Base-by-base conservation (phyloP, 2,329 filamentous ascomycete genomes). In the Exserohilum rostratum region DNA sequence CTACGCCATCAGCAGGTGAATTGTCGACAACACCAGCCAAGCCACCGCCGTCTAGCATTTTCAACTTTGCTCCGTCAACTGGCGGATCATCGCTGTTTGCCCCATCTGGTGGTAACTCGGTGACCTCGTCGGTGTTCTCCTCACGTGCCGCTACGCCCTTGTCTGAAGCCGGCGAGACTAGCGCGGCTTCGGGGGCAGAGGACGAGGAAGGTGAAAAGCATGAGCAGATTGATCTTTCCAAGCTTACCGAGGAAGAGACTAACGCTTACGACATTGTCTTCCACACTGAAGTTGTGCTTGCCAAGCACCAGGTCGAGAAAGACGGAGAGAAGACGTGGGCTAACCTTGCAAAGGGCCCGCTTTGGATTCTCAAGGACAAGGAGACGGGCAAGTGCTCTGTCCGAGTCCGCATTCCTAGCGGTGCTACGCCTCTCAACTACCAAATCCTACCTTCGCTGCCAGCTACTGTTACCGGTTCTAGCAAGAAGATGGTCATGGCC, bases 351-450 rank as follows among this genome's bases (percentile, higher is more conserved):
- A 68, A 65, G 25, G 74, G 72, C 11, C 68, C 69, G 3, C 55
- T 76, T 3, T 73, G 69, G 61, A 70, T 76, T 25, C 65, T 76
- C 38, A 72, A 71, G 57, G 67, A 73, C 55, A 76, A 75, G 50
- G 58, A 65, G 38, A 69, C 62, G 18, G 68, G 66, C 35, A 71
- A 68, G 35, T 67, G 66, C 44, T 60, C 73, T 27, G 57, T 75
- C 11, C 67, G 73, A 10, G 66, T 75, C 31, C 72, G 73, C 45
- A 62, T 71, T 12, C 57, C 66, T 11, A 70, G 64, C 39, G 74
- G 74, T 12, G 57, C 59, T 2, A 69, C 66, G 2, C 63, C 67
- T 5, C 57, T 75, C 40, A 75, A 76, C 55, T 70, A 70, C 52
- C 60, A 63, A 30, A 62, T 75, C 29, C 48, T 72, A 15, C 62